Evolutionary conservation across 192 early-diverging fungal genomes (phyloP), one percentile per base, ranked within the genome.

Genomic region (Entomortierella parvispora): DNA sequence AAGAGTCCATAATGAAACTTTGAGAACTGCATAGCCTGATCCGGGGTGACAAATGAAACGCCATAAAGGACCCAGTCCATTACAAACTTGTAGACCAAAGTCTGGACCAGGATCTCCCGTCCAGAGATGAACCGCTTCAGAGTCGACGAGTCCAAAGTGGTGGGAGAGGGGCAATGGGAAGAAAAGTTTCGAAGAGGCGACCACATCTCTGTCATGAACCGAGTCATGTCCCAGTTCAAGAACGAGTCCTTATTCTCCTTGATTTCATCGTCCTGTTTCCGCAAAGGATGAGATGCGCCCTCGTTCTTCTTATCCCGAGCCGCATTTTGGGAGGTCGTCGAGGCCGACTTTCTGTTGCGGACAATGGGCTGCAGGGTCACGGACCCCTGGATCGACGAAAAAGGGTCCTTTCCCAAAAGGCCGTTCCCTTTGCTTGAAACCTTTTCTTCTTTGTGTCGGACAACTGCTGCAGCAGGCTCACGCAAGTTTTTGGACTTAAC

Each of bases 181-280:
- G 72, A 62, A 14, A 57, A 48, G 26, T 48, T 60, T 14, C 74
- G 65, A 5, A 77, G 47, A 2, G 74, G 74, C 0, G 61, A 46
- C 74, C 65, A 77, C 33, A 77, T 23, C 43, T 77, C 74, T 2
- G 42, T 18, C 15, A 26, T 25, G 43, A 77, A 64, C 6, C 74
- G 74, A 8, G 56, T 40, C 48, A 28, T 64, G 48, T 68, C 56
- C 74, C 74, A 77, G 8, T 37, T 63, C n/a, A 77, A 15, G 28
- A 59, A 47, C 0, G 29, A 44, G 6, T 57, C 45, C 7, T 8
- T n/a, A 2, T 44, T 12, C 1, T 18, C 11, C 15, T 14, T 46
- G n/a, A n/a, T n/a, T n/a, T n/a, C 43, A 47, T 20, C 33, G 8
- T 11, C 3, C 17, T 1, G 28, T 12, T 54, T 37, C 17, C 37